Conservation (phyloP, 495 filamentous ascomycete genomes). For the Copromyces sp. region DNA sequence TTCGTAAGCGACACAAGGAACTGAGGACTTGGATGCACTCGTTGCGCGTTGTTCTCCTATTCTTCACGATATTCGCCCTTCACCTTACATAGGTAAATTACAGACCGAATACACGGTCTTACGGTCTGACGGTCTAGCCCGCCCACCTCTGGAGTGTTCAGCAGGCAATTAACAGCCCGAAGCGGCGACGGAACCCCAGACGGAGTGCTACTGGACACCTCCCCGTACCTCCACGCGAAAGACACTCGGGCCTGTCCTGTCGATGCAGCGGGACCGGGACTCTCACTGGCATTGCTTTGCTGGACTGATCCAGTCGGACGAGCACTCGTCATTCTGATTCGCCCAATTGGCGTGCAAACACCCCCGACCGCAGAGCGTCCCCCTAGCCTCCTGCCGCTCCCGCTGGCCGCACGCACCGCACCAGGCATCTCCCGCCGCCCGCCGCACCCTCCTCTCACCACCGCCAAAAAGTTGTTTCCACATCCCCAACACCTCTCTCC, state of each 20-base stretch:
- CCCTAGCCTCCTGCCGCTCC: conserved; percentile 18
- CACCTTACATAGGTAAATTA: not conserved
- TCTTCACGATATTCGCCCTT: not conserved
- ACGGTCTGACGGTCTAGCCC: not conserved
- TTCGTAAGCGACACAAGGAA: not conserved
- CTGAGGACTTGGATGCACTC: not conserved
- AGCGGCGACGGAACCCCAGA: not conserved
- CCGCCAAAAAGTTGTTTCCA: conserved; percentile 9
- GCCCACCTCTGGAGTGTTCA: not conserved
- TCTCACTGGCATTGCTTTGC: conserved; percentile 8
- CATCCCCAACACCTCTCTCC: not conserved
- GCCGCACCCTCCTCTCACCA: conserved; percentile 19
- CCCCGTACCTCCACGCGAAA: not conserved
- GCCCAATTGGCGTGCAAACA: conserved; percentile 23
- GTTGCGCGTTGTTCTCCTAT: not conserved
- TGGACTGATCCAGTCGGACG: conserved; percentile 8
- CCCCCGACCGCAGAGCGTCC: conserved; percentile 6
- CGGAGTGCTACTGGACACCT: not conserved
- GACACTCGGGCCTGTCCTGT: conserved; percentile 1
- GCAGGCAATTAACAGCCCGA: not conserved
- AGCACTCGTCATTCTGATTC: conserved; percentile 22
- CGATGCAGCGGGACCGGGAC: conserved; percentile 4
- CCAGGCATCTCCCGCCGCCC: conserved; percentile 16
- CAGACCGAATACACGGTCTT: not conserved
- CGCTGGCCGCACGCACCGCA: conserved; percentile 7